Conservation (phyloP, 768 basidiomycete genomes). For the Hericium rajendrae region DNA sequence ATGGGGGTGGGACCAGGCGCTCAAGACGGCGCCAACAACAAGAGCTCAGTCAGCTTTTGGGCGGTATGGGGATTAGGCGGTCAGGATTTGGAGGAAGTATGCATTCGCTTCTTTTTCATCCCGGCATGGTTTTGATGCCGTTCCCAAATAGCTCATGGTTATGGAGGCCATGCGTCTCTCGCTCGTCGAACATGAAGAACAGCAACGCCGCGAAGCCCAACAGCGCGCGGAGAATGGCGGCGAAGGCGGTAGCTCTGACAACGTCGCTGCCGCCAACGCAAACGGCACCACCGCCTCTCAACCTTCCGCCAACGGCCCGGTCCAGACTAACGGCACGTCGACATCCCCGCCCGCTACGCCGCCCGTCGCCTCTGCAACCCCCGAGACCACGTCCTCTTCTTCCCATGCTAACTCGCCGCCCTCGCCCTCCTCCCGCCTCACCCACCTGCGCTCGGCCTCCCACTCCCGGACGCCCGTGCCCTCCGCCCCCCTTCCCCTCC, state of each 20-base stretch:
- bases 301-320: not conserved
- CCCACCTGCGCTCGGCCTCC: not conserved
- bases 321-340: not conserved
- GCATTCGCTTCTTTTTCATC: constrained; percentile 9
- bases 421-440: not conserved
- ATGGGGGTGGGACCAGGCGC: constrained; percentile 37
- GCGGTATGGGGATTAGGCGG: constrained; percentile 61
- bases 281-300: not conserved
- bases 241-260: constrained; percentile 12
- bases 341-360: not conserved
- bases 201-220: constrained; percentile 68
- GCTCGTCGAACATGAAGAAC: constrained; percentile 89
- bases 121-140: not conserved
- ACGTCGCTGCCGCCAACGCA: not conserved
- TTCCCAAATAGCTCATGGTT: constrained; percentile 69
- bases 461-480: not conserved
- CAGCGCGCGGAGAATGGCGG: constrained; percentile 50
- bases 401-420: not conserved
- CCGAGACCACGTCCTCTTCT: not conserved
- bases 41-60: constrained; percentile 50
- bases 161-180: constrained; percentile 99
- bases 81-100: constrained; percentile 89
- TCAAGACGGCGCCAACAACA: constrained; percentile 50
- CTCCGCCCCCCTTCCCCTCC: not conserved
- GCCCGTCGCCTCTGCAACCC: not conserved